Evolutionary conservation across 805 yeast species (phyloP), one percentile per base, ranked within the genome.

Genomic region (Wickerhamiella shivajii): DNA sequence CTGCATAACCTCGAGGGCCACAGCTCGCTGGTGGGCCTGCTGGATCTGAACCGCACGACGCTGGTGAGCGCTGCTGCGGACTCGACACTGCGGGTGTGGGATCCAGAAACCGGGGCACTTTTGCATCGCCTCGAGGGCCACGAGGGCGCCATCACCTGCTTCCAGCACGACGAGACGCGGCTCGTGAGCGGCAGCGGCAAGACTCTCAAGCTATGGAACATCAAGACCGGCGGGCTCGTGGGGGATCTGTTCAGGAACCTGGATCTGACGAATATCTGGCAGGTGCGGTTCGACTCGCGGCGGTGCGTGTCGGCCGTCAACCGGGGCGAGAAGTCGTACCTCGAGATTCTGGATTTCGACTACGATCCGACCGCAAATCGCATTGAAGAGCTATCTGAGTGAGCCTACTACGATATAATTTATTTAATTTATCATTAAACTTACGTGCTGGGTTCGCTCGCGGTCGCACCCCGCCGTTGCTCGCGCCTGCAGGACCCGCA

Each of bases 61-160:
- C 61, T 90, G 9, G 93, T 87, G 2, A 77, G 93, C 28, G 98
- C 95, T 0, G 97, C 96, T 2, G 97, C 97, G 0, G 98, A 90
- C 54, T 71, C 90, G 3, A 76, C 95, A 0, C 63, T 90, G 26
- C 66, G 96, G 33, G 76, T 87, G 2, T 90, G 98, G 98, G 78
- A 90, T 50, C 90, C 95, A 2, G 70, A 70, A 18, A 68, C 74
- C 6, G 70, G 79, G 26, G 60, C 63, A 32, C 70, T 71, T 49
- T 70, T 77, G 31, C 67, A 84, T 38, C 76, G 78, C 44, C 69
- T 72, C 29, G 67, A 59, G 34, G 93, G 94, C 20, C 87, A 84
- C 53, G 68, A 74, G 18, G 70, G 74, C 10, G 93, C 97, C 0
- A 85, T 90, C 30, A 84, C 97, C 0, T 87, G 97, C 39, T 84